A percentile compares a stretch with the other conserved stretches of the same genome.
Evolutionary conservation across 164 flowering plant genomes (phyloP).

Genomic region (Malania oleifera): DNA sequence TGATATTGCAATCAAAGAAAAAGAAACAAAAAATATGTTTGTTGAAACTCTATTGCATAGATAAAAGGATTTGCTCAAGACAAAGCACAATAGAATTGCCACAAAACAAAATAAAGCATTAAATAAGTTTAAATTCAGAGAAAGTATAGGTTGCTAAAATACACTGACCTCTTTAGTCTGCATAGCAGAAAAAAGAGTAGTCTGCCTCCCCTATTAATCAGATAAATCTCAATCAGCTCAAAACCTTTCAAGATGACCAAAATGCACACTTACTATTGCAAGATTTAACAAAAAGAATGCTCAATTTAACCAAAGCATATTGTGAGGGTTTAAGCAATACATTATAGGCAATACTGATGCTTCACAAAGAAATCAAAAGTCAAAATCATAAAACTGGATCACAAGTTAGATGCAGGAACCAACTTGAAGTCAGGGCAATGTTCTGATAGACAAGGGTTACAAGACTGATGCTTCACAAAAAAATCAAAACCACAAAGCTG

Average conservation of each 20-base stretch:
- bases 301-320: neutral
- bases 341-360: too few relatives aligned
- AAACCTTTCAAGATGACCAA: too few relatives aligned
- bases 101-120: too few relatives aligned
- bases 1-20: neutral
- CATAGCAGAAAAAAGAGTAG: slow-evolving; percentile 95
- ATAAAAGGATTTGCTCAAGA: too few relatives aligned
- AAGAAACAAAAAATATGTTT: too few relatives aligned
- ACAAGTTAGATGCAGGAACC: neutral
- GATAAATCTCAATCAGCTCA: slow-evolving; percentile 16
- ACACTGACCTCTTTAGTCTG: slow-evolving; percentile 81
- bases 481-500: too few relatives aligned
- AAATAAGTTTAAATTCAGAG: neutral
- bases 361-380: too few relatives aligned
- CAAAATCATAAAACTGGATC: neutral
- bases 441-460: too few relatives aligned
- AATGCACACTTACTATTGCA: neutral
- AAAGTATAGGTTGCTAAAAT: neutral
- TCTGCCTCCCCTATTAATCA: slow-evolving; percentile 70
- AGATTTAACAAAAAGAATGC: neutral
- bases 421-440: too few relatives aligned
- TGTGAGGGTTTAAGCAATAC: neutral
- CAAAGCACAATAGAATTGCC: too few relatives aligned
- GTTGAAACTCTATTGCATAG: too few relatives aligned
- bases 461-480: too few relatives aligned